A percentile compares a stretch with the other conserved stretches of the same genome.
phyloP scores from a whole-genome alignment of 2,329 filamentous ascomycete genomes.

The Drechslerella dactyloides region DNA sequence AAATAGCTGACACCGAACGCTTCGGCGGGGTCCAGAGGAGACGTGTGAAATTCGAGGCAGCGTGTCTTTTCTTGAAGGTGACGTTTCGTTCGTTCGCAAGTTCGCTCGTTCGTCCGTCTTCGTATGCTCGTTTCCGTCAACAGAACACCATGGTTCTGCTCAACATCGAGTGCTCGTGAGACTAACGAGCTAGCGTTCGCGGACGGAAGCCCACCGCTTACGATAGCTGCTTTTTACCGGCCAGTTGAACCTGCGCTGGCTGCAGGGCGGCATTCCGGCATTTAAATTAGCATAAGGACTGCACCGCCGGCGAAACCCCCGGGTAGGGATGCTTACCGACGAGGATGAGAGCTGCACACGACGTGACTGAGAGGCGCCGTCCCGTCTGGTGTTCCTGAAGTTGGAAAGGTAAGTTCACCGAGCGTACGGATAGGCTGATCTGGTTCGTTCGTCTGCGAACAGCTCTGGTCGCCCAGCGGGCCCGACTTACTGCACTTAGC shows the following conservation, averaged over 20 bases:
- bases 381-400: too few relatives aligned
- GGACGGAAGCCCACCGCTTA: slow-evolving; percentile 50
- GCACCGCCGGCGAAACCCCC: slow-evolving; percentile 4
- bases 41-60: not conserved
- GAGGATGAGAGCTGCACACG: slow-evolving; percentile 1
- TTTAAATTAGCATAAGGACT: slow-evolving; percentile 8
- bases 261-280: slow-evolving; percentile 13
- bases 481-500: too few relatives aligned
- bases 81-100: slow-evolving; percentile 9
- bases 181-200: slow-evolving; percentile 45
- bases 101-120: not conserved
- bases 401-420: not conserved
- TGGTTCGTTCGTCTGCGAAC: not conserved
- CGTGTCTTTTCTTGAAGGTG: slow-evolving; percentile 4
- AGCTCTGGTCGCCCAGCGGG: too few relatives aligned
- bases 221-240: slow-evolving; percentile 46
- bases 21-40: not conserved
- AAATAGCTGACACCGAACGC: slow-evolving; percentile 32
- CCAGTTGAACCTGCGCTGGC: slow-evolving; percentile 13
- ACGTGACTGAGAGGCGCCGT: not conserved
- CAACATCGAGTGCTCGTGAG: slow-evolving; percentile 45
- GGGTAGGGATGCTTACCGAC: not conserved
- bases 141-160: slow-evolving; percentile 29
- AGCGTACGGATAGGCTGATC: not conserved
- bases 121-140: slow-evolving; percentile 22